Conservation (phyloP, 345 rosid species). For the Gossypium mustelinum region DNA sequence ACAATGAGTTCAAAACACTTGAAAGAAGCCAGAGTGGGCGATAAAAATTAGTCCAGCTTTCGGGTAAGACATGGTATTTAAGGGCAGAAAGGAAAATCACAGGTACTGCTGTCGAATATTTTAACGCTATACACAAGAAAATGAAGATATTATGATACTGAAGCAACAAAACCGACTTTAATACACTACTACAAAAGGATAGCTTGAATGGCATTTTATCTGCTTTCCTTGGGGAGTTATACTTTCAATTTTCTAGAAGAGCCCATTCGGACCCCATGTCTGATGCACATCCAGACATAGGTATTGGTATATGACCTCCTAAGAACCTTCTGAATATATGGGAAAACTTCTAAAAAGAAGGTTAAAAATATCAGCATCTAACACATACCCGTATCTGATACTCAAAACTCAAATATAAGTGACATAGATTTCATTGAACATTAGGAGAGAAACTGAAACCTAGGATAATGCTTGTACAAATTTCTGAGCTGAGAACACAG, state of each 20-base stretch:
- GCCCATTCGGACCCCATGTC: too few relatives aligned
- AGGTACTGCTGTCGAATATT: conserved; percentile 68
- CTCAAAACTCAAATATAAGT: too few relatives aligned
- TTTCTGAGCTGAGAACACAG: not conserved
- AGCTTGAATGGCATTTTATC: not conserved
- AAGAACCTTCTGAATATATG: too few relatives aligned
- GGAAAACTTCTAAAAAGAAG: too few relatives aligned
- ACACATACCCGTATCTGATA: too few relatives aligned
- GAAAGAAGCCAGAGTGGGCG: conserved; percentile 92
- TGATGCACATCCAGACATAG: too few relatives aligned
- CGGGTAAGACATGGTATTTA: conserved; percentile 47
- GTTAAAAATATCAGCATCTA: too few relatives aligned
- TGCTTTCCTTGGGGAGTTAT: not conserved
- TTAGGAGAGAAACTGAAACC: not conserved
- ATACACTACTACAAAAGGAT: not conserved
- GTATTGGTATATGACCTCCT: too few relatives aligned
- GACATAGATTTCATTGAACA: too few relatives aligned
- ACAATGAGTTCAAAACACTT: conserved; percentile 69
- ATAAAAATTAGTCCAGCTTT: conserved; percentile 74
- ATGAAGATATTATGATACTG: conserved; percentile 18
- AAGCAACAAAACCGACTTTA: conserved; percentile 5
- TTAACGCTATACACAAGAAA: conserved; percentile 62
- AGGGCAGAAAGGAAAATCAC: not conserved
- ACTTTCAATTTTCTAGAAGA: not conserved
- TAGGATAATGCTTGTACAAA: not conserved